Evolutionary conservation across 2,329 filamentous ascomycete species (phyloP), one percentile per base, ranked within the genome.

Genomic region (Falciphora oryzae): DNA sequence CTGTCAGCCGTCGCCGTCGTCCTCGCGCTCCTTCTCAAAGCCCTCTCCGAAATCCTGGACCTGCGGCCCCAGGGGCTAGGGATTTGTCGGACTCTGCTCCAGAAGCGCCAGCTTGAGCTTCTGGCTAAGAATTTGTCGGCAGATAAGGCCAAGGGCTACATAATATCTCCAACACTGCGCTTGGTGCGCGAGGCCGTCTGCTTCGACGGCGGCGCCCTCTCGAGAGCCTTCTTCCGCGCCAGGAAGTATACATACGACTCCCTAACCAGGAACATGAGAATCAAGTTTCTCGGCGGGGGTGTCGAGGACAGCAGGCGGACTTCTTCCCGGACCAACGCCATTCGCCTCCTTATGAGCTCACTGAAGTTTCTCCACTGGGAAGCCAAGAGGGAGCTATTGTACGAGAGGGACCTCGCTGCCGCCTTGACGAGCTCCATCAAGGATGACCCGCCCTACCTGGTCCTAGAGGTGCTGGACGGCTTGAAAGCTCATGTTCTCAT

Each of bases 81-180:
- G 35, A 82, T 99, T 61, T 93, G 92, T 74, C 90, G 91, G 69
- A 91, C 91, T 22, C 79, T 98, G 57, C 78, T 99, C 32, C 90
- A 93, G 71, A 90, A 90, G 68, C 85, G 89, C 31, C 92, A 97
- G 69, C 81, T 93, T 67, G 92, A 93, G 70, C 84, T 96, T 3
- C 78, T 98, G 29, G 88, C 91, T 38, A 88, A 89, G 66, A 92
- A 92, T 66, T 78, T 98, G 25, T 89, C 91, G 4, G 87, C 91
- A 0, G 89, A 91, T 29, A 93, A 92, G 75, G 84, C 87, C 61
- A 97, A 96, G 73, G 92, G 93, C 56, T 92, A 91, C 75, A 80
- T 98, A 65, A 93, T 97, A 66, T 95, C 92, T 3, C 94, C 95
- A 0, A 93, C 91, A 29, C 79, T 99, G 65, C 88, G 94, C 65